Conservation (phyloP, 306 rosid species). For the Quercus wislizeni region DNA sequence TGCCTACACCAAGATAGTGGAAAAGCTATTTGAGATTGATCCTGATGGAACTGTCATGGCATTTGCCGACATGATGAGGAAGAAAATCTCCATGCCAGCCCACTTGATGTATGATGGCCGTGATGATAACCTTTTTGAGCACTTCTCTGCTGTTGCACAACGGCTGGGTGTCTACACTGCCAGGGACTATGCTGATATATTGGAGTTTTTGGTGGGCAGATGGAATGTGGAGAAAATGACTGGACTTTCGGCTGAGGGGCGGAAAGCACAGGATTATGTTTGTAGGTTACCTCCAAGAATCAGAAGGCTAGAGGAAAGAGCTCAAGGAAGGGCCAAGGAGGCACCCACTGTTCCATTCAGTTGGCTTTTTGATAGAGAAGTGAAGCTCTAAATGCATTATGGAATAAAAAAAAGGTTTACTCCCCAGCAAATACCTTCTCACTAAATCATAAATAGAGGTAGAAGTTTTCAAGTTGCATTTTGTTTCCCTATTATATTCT, state of each 20-base stretch:
- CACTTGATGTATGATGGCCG: conserved; percentile 89
- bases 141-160: conserved; percentile 81
- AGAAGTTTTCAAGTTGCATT: conserved; percentile 7
- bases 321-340: conserved; percentile 61
- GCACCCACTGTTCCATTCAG: conserved; percentile 47
- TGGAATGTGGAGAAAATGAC: conserved; percentile 72
- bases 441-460: not conserved
- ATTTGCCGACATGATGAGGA: conserved; percentile 96
- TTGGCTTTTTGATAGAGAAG: conserved; percentile 76
- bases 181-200: conserved; percentile 84
- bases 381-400: conserved; percentile 46
- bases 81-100: conserved; percentile 88
- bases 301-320: conserved; percentile 84
- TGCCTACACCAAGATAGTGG: conserved; percentile 85
- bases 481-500: conserved; percentile 5
- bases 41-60: conserved; percentile 72
- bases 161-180: conserved; percentile 85
- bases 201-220: conserved; percentile 81
- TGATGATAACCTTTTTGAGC: conserved; percentile 67
- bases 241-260: conserved; percentile 75
- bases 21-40: conserved; percentile 83
- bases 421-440: not conserved
- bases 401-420: conserved; percentile 2
- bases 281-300: conserved; percentile 81
- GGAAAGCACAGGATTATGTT: conserved; percentile 80